Evolutionary conservation across 768 basidiomycete genomes (phyloP).

Genomic region (Tylopilus intermedius): DNA sequence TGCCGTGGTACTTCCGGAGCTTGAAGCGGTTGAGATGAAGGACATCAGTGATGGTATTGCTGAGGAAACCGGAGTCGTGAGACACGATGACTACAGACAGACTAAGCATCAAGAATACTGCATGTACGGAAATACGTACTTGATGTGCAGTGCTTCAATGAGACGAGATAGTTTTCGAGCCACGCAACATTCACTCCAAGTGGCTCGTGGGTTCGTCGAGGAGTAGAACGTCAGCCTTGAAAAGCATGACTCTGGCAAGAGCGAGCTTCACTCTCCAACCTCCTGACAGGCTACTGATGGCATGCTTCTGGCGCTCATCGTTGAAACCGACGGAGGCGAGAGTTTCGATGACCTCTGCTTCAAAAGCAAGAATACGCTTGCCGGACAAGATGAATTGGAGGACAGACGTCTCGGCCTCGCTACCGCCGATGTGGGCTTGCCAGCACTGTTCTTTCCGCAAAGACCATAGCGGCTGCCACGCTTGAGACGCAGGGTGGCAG

Average conservation of each 20-base stretch:
- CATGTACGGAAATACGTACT: conserved; percentile 43
- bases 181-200: conserved; percentile 97
- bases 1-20: conserved; percentile 90
- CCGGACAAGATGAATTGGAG: conserved; percentile 84
- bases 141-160: conserved; percentile 87
- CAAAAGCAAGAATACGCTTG: conserved; percentile 57
- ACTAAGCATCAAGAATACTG: conserved; percentile 4
- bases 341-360: conserved; percentile 55
- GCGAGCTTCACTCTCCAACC: conserved; percentile 99
- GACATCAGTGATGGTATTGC: conserved; percentile 97
- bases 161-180: conserved; percentile 90
- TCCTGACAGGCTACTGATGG: conserved; percentile 90
- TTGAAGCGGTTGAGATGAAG: conserved; percentile 99
- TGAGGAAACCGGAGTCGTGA: conserved; percentile 95
- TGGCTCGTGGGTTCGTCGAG: conserved; percentile 97
- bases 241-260: conserved; percentile 92
- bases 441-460: no score
- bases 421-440: conserved; percentile 40
- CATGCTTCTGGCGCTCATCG: conserved; percentile 76
- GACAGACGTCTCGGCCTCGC: conserved; percentile 87
- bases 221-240: conserved; percentile 95
- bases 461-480: no score
- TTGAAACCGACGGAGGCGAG: conserved; percentile 18
- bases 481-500: no score
- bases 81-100: conserved; percentile 77